These are phyloP conservation scores for Boeremia exigua DNA, from an alignment of 2,329 filamentous ascomycete genomes.

Conservation along the genomic window DNA sequence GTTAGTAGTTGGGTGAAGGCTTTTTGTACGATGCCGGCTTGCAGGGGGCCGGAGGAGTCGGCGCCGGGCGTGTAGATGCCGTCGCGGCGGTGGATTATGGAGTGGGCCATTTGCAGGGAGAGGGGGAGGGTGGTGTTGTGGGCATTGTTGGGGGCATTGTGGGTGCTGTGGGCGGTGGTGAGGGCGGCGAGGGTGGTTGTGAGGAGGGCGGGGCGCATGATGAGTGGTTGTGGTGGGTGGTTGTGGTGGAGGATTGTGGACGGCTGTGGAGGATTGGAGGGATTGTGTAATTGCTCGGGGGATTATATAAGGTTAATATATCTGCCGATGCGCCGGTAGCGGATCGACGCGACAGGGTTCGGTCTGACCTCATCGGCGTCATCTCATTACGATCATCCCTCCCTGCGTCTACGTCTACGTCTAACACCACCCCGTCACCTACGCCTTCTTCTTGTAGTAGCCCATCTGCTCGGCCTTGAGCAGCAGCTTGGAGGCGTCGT, in stretches of 20 bases:
- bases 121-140: conserved; percentile 4
- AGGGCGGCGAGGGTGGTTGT: neutral
- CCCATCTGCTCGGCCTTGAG: conserved; percentile 35
- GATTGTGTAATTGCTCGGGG: neutral
- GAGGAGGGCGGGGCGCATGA: neutral
- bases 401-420: neutral
- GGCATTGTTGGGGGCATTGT: neutral
- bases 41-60: conserved; percentile 32
- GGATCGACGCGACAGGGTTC: neutral
- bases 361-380: too few relatives aligned
- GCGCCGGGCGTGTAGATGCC: conserved; percentile 32
- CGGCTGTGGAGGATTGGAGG: too few relatives aligned
- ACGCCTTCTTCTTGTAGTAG: conserved; percentile 37
- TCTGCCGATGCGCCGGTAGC: neutral
- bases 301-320: too few relatives aligned
- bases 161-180: neutral
- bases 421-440: neutral
- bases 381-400: neutral
- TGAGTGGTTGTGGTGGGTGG: neutral
- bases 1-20: conserved; percentile 29
- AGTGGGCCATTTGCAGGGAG: conserved; percentile 35
- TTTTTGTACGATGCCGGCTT: conserved; percentile 45
- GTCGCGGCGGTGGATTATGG: conserved; percentile 41
- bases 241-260: too few relatives aligned
- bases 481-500: conserved; percentile 43